These are phyloP conservation scores for Fusarium papillatum DNA, from an alignment of 2,329 filamentous ascomycete genomes.

Conservation along the genomic window DNA sequence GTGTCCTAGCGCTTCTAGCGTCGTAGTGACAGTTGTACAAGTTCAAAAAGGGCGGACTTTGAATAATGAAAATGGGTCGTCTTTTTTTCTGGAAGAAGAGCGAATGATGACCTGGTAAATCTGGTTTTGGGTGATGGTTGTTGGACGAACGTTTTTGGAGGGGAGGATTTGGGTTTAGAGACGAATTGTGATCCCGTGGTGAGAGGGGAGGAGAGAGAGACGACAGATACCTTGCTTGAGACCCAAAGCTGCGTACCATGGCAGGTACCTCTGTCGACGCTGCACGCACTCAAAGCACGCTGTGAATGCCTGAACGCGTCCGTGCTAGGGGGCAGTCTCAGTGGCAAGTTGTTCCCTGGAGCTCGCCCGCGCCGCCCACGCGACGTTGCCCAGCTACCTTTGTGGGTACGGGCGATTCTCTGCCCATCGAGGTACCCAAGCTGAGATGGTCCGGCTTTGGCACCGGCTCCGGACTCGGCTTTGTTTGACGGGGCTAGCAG, in stretches of 20 bases:
- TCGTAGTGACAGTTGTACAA: constrained; percentile 32
- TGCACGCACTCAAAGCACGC: constrained; percentile 15
- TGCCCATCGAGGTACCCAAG: background rate
- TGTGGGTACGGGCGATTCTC: background rate
- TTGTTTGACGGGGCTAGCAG: background rate
- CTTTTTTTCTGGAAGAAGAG: background rate
- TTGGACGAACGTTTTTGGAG: background rate
- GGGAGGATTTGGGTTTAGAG: background rate
- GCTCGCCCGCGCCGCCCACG: background rate
- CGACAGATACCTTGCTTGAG: background rate
- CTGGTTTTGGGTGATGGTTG: background rate
- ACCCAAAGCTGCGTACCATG: background rate
- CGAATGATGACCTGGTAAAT: background rate
- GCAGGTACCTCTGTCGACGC: background rate
- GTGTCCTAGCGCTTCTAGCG: constrained; percentile 29
- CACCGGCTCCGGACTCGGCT: background rate
- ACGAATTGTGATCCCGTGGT: constrained; percentile 16
- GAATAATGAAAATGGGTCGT: background rate
- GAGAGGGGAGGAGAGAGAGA: constrained; percentile 12
- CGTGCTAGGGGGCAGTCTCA: background rate
- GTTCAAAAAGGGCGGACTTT: background rate
- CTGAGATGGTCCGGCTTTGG: background rate
- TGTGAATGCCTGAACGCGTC: constrained; percentile 16
- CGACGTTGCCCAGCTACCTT: constrained; percentile 1
- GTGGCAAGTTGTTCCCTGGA: constrained; percentile 2